Evolutionary conservation across 371 early-diverging fungal genomes (phyloP), one percentile per base, ranked within the genome.

Genomic region (Mortierella sp.): DNA sequence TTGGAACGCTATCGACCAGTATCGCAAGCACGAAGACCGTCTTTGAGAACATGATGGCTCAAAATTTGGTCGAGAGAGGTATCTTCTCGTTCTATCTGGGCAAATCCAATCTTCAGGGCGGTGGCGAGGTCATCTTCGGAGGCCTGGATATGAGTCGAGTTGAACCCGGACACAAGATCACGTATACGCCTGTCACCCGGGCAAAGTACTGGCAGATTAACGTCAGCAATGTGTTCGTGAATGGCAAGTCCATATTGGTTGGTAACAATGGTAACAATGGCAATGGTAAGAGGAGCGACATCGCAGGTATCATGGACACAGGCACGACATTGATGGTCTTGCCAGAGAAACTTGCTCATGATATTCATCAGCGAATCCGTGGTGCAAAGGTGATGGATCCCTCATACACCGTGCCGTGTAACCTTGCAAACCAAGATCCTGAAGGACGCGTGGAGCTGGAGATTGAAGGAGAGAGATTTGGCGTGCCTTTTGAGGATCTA

Each of bases 291-390:
- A 42, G 26, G n/a, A 37, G 26, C 26, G 61, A 49, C 8, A n/a
- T 72, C 7, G 57, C 79, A 0, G 87, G 81, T 12, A 86, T 88
- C 56, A 50, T 89, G 46, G 90, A 90, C 62, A 90, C 90, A 6
- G 89, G 90, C 34, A 88, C 89, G 43, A 88, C 87, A 7, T 72
- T 89, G 26, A 78, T 89, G 64, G 73, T 89, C 26, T 80, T 87
- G 44, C 80, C 83, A 37, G 70, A 79, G 6, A 49, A 67, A 19
- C 65, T 83, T 9, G 83, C 83, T 24, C 50, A 51, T 9, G 69
- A 56, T 43, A 78, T 83, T 56, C 84, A 85, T 49, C 43, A 55
- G 8, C 65, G 60, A 17, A 83, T 85, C 44, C 72, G 70, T 0
- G 80, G 70, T 6, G 76, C 79, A 43, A n/a, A 70, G 49, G 28